Evolutionary conservation across 2,329 filamentous ascomycete genomes (phyloP), one percentile per base, ranked within the genome.

Genomic region (Rhinocladiella similis): DNA sequence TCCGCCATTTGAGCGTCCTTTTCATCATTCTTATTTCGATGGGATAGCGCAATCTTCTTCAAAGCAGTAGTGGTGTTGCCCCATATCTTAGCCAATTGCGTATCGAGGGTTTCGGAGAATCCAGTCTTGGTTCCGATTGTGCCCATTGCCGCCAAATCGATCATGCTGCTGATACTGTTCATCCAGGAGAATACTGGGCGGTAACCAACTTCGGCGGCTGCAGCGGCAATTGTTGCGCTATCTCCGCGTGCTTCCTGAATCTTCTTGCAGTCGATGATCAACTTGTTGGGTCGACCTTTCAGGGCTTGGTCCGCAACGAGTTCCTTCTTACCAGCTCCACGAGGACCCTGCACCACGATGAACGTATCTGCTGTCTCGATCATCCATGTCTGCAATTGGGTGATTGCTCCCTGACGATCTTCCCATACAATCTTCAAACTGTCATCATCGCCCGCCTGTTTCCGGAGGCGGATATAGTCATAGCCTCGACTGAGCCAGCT

Each of bases 101-200:
- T 87, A 68, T 97, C 93, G 25, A 97, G 77, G 0, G 91, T 97
- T 70, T 97, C 93, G 0, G 90, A 95, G 69, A 97, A 96, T 6
- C 92, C 92, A 5, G 91, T 89, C 74, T 97, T 97, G 56, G 95
- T 89, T 12, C 93, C 93, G 18, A 93, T 96, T 12, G 94, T 94
- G 65, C 92, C 90, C 70, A 97, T 93, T 1, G 94, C 90, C 19
- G 93, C 94, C 36, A 97, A 82, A 66, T 97, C 94, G 62, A 96
- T 80, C 74, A 97, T 84, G 70, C 91, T 96, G 73, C 90, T 96
- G 63, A 97, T 84, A 67, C 86, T 96, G 72, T 97, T 97, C 75
- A 95, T 89, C 90, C 92, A 97, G 0, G 90, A 95, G 71, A 99
- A 99, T 0, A 99, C 85, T 0, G 94, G 94, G 7, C 89, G 82